Percentiles rank a stretch among this genome's conserved stretches.
Evolutionary conservation across 179 eudicot genomes (phyloP).

Genomic region (Silene vulgaris): DNA sequence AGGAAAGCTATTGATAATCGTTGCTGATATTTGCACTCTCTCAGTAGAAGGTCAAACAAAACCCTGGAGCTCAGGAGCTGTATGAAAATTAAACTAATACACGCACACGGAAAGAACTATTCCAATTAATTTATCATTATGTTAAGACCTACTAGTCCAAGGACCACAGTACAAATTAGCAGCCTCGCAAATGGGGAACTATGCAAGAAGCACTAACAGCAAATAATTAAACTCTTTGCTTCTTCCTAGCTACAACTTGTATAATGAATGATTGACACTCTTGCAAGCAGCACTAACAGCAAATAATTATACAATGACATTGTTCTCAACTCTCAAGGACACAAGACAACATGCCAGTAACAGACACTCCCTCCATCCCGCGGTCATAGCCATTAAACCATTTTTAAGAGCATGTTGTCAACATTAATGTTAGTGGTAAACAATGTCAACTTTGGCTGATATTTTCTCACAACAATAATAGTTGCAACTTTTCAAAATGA

Average conservation of each 20-base stretch:
- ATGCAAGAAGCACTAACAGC: neutral
- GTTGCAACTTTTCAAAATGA: no score
- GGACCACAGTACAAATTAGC: neutral
- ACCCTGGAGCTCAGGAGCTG: neutral
- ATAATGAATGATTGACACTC: neutral
- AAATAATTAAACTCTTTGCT: neutral
- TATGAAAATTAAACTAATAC: neutral
- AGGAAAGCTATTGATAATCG: neutral
- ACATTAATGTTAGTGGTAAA: no score
- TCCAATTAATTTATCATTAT: neutral
- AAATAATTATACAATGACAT: neutral
- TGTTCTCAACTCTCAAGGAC: neutral
- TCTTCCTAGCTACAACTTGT: constrained; percentile 9
- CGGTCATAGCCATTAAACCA: no score
- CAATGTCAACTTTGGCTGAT: no score
- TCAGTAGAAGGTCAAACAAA: neutral
- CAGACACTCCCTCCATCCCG: neutral
- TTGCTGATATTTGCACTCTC: neutral
- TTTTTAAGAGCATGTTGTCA: no score
- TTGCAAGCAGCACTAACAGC: constrained; percentile 4
- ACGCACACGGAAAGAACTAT: neutral
- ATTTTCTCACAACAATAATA: no score
- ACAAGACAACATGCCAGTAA: neutral
- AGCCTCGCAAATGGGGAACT: constrained; percentile 1
- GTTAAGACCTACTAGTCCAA: neutral